Base-by-base conservation (phyloP, 2,329 filamentous ascomycete genomes). In the Didymella lethalis region DNA sequence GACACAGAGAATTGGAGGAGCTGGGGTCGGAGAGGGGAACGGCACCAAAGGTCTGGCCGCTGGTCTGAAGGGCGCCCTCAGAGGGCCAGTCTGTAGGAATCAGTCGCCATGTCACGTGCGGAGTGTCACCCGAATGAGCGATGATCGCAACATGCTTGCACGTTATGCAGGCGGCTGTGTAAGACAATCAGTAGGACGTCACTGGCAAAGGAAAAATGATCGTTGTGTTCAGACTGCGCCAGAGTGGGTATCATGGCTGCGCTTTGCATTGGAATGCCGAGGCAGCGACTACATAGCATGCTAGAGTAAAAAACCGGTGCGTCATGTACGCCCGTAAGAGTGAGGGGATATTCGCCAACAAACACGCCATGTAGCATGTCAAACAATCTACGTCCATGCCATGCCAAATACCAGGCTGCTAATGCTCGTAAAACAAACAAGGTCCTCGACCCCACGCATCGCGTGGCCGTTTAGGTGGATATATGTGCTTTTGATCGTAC, bases 401-500 rank as follows among this genome's bases (percentile, higher is more conserved):
- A 61, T 64, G 58, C 59, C 59, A 59, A 60, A 64, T 59, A 63
- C 64, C 64, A 61, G 60, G 60, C 59, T 61, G 59, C 49, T 52
- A 64, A 71, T 67, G 64, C 65, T 63, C 46, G 59, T 61, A 59
- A 66, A 66, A 63, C 32, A 59, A 50, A 60, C 36, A 57, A 41
- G 7, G 20, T 45, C 34, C 36, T 44, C 55, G 25, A 20, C 6
- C 36, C 38, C 53, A 61, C 36, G 36, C 57, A 51, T 32, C 31
- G 45, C 36, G 28, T 47, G 48, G 36, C 43, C 36, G 40, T 54
- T 34, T 28, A 67, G 47, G 38, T 57, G 61, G 59, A 68, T 66
- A 70, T 62, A 62, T 62, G 67, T 72, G 63, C 70, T 72, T 72
- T 72, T 72, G 65, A 64, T 71, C 63, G 63, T 72, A 71, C 70